Conservation (phyloP, 345 rosid genomes). For the Linum tenue region DNA sequence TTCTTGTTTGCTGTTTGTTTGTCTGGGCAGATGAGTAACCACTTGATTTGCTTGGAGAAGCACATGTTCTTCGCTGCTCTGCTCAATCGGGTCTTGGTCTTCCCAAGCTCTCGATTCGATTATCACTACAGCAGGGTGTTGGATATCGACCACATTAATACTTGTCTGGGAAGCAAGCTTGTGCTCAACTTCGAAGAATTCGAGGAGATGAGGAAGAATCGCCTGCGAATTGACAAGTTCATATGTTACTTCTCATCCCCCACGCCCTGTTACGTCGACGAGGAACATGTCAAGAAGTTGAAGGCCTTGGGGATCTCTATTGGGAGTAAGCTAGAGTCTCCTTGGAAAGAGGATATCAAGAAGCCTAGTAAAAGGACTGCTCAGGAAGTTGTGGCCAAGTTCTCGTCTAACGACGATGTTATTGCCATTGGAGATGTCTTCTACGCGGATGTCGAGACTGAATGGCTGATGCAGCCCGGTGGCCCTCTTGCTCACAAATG, state of each 20-base stretch:
- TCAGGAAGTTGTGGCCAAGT: slow-evolving; percentile 55
- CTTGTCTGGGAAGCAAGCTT: slow-evolving; percentile 55
- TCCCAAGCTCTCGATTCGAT: slow-evolving; percentile 73
- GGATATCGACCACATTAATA: slow-evolving; percentile 61
- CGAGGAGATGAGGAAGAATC: slow-evolving; percentile 41
- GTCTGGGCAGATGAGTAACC: slow-evolving; percentile 95
- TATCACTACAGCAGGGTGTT: slow-evolving; percentile 56
- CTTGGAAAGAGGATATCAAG: slow-evolving; percentile 72
- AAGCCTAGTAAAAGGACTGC: slow-evolving; percentile 54
- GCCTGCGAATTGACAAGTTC: slow-evolving; percentile 49
- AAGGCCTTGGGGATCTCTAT: slow-evolving; percentile 60
- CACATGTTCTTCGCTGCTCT: slow-evolving; percentile 88
- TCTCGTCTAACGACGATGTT: slow-evolving; percentile 55
- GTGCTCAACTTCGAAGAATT: slow-evolving; percentile 72
- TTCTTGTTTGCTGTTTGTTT: slow-evolving; percentile 62
- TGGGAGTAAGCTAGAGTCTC: slow-evolving; percentile 51
- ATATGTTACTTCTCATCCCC: slow-evolving; percentile 73
- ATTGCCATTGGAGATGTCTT: slow-evolving; percentile 85
- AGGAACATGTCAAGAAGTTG: slow-evolving; percentile 65
- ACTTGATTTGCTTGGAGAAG: slow-evolving; percentile 84
- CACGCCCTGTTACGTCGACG: slow-evolving; percentile 59
- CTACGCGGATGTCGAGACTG: slow-evolving; percentile 59
- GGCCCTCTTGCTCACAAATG: slow-evolving; percentile 87
- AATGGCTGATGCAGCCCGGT: slow-evolving; percentile 84
- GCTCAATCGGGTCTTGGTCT: slow-evolving; percentile 52